Conservation (phyloP, 768 basidiomycete genomes). For the Mrakia blollopis region DNA sequence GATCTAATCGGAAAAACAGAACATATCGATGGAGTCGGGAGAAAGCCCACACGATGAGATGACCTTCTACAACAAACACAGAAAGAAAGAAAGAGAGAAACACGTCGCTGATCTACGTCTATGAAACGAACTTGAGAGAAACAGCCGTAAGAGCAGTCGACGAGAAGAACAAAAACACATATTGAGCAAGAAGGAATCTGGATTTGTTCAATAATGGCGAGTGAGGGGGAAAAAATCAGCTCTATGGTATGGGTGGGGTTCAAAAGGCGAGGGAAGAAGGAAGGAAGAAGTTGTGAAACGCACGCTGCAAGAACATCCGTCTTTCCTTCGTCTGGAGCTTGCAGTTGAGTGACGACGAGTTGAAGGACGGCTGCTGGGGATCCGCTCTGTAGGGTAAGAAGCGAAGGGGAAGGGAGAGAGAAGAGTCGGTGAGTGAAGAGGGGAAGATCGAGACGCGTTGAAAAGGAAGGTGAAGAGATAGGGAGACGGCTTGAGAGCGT, state of each 20-base stretch:
- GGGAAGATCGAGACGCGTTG: neutral
- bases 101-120: neutral
- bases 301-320: constrained; percentile 51
- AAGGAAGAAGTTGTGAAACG: constrained; percentile 37
- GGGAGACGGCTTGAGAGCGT: neutral
- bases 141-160: neutral
- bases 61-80: no score
- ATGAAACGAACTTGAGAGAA: neutral
- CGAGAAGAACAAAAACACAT: neutral
- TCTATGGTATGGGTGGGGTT: no score
- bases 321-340: constrained; percentile 49
- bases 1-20: no score
- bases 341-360: constrained; percentile 49
- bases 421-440: neutral
- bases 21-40: no score
- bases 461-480: neutral
- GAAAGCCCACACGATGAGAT: no score
- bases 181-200: constrained; percentile 33
- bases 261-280: no score
- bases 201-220: no score
- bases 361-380: constrained; percentile 35
- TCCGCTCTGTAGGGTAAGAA: neutral
- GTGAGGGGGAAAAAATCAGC: neutral
- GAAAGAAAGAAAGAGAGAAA: no score
- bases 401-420: neutral